phyloP scores from a whole-genome alignment of 2,329 filamentous ascomycete species.

The Exophiala mesophila region DNA sequence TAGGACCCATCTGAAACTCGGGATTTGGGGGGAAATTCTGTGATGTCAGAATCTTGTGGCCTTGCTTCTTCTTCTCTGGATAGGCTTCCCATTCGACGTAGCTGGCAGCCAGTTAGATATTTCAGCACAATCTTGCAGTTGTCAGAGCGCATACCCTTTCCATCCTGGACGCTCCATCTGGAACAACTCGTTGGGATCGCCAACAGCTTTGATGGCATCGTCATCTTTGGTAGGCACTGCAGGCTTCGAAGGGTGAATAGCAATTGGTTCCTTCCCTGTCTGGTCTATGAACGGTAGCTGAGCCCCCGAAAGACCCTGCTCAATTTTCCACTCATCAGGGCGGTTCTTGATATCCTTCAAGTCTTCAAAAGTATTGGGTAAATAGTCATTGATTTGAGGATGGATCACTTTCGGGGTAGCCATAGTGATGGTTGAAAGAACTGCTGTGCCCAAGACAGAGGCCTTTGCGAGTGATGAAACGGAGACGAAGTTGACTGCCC shows the following conservation, averaged over 20 bases:
- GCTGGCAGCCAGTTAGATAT: conserved; percentile 27
- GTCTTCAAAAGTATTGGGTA: too few species aligned
- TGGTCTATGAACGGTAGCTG: conserved; percentile 46
- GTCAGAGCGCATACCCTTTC: conserved; percentile 37
- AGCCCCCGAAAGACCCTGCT: conserved; percentile 45
- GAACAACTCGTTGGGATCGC: conserved; percentile 38
- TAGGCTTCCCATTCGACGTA: conserved; percentile 68
- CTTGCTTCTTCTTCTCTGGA: conserved; percentile 60
- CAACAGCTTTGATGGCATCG: conserved; percentile 38
- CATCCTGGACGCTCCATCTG: conserved; percentile 42
- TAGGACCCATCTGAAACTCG: conserved; percentile 52
- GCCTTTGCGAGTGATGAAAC: too few species aligned
- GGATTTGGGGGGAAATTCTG: conserved; percentile 49
- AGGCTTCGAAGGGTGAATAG: conserved; percentile 24
- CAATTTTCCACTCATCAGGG: conserved; percentile 50
- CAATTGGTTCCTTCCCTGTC: conserved; percentile 35
- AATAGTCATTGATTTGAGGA: too few species aligned
- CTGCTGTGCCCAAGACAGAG: too few species aligned
- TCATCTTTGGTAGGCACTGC: conserved; percentile 38
- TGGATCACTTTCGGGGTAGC: too few species aligned
- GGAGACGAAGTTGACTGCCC: too few species aligned
- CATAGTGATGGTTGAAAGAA: too few species aligned
- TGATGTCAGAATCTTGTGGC: conserved; percentile 49
- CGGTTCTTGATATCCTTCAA: too few species aligned
- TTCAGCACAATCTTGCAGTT: too few species aligned